Evolutionary conservation across 768 basidiomycete genomes (phyloP).

Genomic region (Tricholomella constricta): DNA sequence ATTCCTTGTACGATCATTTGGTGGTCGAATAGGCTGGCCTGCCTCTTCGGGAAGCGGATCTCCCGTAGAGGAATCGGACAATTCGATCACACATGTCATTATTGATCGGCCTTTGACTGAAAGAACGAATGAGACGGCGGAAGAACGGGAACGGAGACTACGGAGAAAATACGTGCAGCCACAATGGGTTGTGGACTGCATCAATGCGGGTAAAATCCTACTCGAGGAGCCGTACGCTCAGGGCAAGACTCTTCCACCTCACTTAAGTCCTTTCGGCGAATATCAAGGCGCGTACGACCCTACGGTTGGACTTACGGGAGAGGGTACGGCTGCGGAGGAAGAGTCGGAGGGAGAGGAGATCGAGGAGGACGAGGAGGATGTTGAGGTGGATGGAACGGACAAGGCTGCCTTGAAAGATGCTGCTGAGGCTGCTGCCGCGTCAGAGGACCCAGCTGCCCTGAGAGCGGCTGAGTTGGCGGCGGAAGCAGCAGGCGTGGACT

Average conservation of each 20-base stretch:
- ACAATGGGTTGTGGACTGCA: conserved; percentile 96
- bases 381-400: conserved; percentile 22
- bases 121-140: conserved; percentile 48
- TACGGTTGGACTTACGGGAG: conserved; percentile 38
- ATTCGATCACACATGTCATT: conserved; percentile 91
- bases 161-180: conserved; percentile 92
- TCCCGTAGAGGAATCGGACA: conserved; percentile 74
- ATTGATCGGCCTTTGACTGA: conserved; percentile 81
- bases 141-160: conserved; percentile 60
- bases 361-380: conserved; percentile 29
- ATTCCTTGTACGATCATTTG: conserved; percentile 89
- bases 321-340: conserved; percentile 31
- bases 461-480: conserved; percentile 91
- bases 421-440: conserved; percentile 30
- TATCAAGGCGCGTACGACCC: conserved; percentile 78
- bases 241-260: conserved; percentile 87
- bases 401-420: conserved; percentile 34
- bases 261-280: conserved; percentile 94
- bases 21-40: conserved; percentile 92
- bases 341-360: conserved; percentile 35
- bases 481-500: conserved; percentile 84
- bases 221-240: conserved; percentile 85
- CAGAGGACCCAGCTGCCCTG: conserved; percentile 65
- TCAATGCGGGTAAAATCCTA: conserved; percentile 84
- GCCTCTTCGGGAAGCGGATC: conserved; percentile 80